phyloP scores from a whole-genome alignment of 1,139 yeast species.

The Blastobotrys persicus region DNA sequence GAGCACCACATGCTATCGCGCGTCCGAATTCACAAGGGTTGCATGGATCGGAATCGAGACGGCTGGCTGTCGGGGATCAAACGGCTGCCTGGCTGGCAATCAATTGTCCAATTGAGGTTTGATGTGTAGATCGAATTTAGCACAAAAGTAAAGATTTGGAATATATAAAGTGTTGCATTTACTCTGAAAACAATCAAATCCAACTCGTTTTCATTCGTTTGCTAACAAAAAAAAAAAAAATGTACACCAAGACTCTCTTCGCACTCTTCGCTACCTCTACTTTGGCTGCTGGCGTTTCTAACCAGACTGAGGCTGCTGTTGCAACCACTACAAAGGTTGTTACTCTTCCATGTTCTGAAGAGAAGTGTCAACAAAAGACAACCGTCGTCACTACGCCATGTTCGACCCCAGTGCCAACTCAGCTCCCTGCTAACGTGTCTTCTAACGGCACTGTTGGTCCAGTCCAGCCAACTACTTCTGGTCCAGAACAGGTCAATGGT shows the following conservation, averaged over 20 bases:
- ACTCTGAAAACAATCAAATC: not conserved
- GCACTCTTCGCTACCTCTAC: constrained; percentile 5
- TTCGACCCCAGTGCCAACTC: constrained; percentile 4
- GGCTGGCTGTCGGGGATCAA: not conserved
- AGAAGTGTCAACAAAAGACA: constrained; percentile 4
- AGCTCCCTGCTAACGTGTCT: not conserved
- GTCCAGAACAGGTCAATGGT: constrained; percentile 8
- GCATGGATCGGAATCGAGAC: not conserved
- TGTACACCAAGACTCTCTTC: constrained; percentile 4
- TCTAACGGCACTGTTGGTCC: not conserved
- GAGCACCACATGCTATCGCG: no score
- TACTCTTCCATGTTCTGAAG: constrained; percentile 6
- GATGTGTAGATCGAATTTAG: not conserved
- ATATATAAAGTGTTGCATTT: not conserved
- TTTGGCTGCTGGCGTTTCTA: constrained; percentile 1
- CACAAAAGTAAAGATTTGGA: not conserved
- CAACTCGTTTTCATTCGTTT: not conserved
- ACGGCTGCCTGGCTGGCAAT: not conserved
- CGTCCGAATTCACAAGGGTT: no score
- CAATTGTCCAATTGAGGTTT: not conserved
- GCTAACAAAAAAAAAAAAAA: not conserved
- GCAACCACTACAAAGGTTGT: constrained; percentile 6
- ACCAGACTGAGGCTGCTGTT: not conserved
- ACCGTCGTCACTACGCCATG: not conserved
- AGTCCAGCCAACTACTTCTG: constrained; percentile 1